Conservation (phyloP, 2,329 filamentous ascomycete species). For the Nemania serpens region DNA sequence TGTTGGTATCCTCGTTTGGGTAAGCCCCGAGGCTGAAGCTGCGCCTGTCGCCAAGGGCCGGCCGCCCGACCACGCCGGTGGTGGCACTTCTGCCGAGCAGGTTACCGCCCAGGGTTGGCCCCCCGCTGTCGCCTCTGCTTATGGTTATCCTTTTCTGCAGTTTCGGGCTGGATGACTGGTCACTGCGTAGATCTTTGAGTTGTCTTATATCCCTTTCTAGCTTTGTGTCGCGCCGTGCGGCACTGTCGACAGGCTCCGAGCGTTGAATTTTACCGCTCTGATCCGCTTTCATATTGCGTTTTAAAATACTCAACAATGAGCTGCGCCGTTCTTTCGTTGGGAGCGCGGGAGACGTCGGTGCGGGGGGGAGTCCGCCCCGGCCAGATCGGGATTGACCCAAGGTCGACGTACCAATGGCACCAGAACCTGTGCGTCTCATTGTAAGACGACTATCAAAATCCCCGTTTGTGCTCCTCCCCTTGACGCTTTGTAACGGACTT, state of each 20-base stretch:
- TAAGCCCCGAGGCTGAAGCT: constrained; percentile 38
- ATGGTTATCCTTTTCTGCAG: constrained; percentile 52
- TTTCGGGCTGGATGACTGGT: constrained; percentile 45
- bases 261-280: constrained; percentile 58
- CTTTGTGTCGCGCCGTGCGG: constrained; percentile 64
- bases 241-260: constrained; percentile 57
- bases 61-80: constrained; percentile 19
- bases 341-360: constrained; percentile 31
- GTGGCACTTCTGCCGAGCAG: constrained; percentile 25
- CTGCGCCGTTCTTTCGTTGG: constrained; percentile 46
- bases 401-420: constrained; percentile 39
- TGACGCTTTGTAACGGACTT: constrained; percentile 35
- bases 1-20: constrained; percentile 28
- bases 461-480: constrained; percentile 28
- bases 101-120: constrained; percentile 43
- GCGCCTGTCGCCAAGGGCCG: constrained; percentile 30
- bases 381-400: constrained; percentile 36
- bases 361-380: constrained; percentile 32
- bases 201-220: constrained; percentile 64
- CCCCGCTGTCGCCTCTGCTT: constrained; percentile 53
- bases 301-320: constrained; percentile 63
- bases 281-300: constrained; percentile 64
- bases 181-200: constrained; percentile 51
- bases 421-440: constrained; percentile 29
- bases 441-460: constrained; percentile 20